Conservation (phyloP, 805 yeast genomes). For the Yamadazyma sp. region DNA sequence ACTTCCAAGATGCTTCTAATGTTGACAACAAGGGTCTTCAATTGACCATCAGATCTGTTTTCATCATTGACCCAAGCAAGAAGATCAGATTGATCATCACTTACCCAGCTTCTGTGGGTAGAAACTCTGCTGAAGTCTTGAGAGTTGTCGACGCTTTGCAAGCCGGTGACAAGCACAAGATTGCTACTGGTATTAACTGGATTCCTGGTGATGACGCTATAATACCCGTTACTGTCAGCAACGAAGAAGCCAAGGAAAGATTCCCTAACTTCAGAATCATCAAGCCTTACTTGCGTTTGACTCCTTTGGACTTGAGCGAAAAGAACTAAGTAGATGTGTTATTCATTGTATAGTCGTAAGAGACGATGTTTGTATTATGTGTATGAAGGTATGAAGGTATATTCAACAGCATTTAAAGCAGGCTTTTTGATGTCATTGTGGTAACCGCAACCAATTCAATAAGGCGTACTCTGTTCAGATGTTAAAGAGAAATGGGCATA, state of each 20-base stretch:
- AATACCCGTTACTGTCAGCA: conserved; percentile 81
- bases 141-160: conserved; percentile 89
- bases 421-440: no score
- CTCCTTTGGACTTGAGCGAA: conserved; percentile 37
- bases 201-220: conserved; percentile 85
- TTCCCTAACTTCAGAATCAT: conserved; percentile 84
- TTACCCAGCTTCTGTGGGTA: conserved; percentile 92
- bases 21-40: conserved; percentile 70
- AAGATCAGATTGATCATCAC: conserved; percentile 83
- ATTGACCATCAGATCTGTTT: conserved; percentile 89
- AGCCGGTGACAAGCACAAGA: conserved; percentile 76
- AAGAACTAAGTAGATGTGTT: conserved; percentile 4
- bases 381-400: no score
- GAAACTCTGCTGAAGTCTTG: conserved; percentile 89
- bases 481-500: no score
- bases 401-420: no score
- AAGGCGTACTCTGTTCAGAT: no score
- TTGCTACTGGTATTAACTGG: conserved; percentile 94
- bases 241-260: conserved; percentile 60
- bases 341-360: no score
- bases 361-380: no score
- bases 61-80: conserved; percentile 86
- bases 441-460: no score
- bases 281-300: conserved; percentile 84
- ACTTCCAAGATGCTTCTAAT: conserved; percentile 66